These are phyloP conservation scores for Rhynchosporium graminicola DNA, from an alignment of 2,329 filamentous ascomycete species.

Conservation along the genomic window DNA sequence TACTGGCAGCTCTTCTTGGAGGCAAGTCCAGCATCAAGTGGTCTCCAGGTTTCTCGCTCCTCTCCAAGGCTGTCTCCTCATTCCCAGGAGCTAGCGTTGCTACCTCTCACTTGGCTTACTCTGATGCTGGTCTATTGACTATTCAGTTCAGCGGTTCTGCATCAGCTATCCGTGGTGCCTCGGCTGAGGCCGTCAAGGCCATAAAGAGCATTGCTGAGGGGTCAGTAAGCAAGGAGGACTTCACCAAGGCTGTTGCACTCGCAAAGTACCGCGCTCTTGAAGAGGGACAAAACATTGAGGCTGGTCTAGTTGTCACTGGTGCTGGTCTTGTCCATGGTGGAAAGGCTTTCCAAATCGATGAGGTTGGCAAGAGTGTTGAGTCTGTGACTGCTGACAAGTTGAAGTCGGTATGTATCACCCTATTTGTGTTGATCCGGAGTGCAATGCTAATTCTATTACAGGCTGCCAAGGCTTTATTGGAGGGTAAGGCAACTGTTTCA, in stretches of 20 bases:
- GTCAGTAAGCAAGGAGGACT: conserved; percentile 76
- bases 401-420: conserved; percentile 68
- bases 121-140: conserved; percentile 87
- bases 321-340: conserved; percentile 78
- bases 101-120: conserved; percentile 83
- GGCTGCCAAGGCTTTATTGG: conserved; percentile 85
- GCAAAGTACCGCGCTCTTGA: conserved; percentile 93
- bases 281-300: conserved; percentile 73
- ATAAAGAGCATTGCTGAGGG: conserved; percentile 80
- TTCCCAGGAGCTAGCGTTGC: conserved; percentile 67
- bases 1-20: conserved; percentile 86
- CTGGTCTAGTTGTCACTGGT: conserved; percentile 80
- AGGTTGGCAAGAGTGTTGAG: conserved; percentile 76
- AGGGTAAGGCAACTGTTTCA: conserved; percentile 85
- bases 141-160: conserved; percentile 79
- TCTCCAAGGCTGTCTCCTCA: conserved; percentile 74
- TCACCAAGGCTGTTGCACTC: conserved; percentile 87
- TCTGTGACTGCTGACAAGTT: conserved; percentile 81
- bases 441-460: conserved; percentile 47
- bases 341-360: conserved; percentile 81
- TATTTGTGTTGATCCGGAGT: neutral
- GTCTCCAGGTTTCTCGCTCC: conserved; percentile 87
- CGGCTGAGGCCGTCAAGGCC: conserved; percentile 75
- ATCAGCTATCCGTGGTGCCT: conserved; percentile 69
- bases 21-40: conserved; percentile 93